These are phyloP conservation scores for Lomentospora prolificans DNA, from an alignment of 2,329 filamentous ascomycete genomes.

Conservation along the genomic window DNA sequence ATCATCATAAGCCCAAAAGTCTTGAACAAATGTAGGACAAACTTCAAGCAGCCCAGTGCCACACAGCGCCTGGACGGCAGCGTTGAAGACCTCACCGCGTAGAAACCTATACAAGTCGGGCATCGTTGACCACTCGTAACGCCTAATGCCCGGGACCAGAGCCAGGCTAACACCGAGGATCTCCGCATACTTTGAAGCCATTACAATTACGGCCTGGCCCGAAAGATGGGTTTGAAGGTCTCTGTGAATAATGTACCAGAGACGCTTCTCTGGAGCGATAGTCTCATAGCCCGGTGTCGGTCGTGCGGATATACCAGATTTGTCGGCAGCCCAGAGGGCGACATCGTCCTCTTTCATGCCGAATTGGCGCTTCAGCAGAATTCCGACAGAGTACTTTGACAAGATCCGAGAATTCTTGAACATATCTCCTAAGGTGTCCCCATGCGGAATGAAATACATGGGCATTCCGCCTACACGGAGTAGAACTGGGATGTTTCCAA, in stretches of 20 bases:
- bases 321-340: background rate
- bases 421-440: background rate
- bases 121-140: slow-evolving; percentile 14
- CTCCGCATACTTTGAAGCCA: slow-evolving; percentile 2
- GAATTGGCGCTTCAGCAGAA: slow-evolving; percentile 5
- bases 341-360: background rate
- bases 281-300: background rate
- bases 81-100: slow-evolving; percentile 14
- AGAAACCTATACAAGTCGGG: slow-evolving; percentile 13
- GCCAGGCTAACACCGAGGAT: background rate
- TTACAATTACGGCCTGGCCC: background rate
- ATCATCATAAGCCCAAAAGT: slow-evolving; percentile 18
- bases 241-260: slow-evolving; percentile 1
- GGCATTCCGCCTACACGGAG: background rate
- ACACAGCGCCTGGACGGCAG: slow-evolving; percentile 14
- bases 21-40: slow-evolving; percentile 16
- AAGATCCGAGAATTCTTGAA: slow-evolving; percentile 1
- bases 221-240: background rate
- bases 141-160: background rate
- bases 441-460: background rate
- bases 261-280: background rate
- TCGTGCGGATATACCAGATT: background rate
- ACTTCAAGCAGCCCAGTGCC: slow-evolving; percentile 16
- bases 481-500: background rate
- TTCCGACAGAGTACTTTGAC: slow-evolving; percentile 2